A percentile compares a stretch with the other conserved stretches of the same genome.
phyloP scores from a whole-genome alignment of 2,329 filamentous ascomycete species.

The Fusarium cyanostomum region DNA sequence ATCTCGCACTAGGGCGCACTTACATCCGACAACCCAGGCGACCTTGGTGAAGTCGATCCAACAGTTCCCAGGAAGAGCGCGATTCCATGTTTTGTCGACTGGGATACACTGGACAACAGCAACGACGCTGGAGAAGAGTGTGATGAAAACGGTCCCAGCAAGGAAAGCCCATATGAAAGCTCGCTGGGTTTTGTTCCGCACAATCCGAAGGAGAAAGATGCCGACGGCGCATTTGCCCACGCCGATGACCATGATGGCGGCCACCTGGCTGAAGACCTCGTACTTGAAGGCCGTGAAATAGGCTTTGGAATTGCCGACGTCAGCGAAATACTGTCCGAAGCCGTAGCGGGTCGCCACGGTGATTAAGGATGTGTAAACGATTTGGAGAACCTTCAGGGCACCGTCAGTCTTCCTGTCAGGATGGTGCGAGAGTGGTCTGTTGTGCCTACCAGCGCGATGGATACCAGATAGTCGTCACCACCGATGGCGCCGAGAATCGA shows the following conservation, averaged over 20 bases:
- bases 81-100: constrained; percentile 22
- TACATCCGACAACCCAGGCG: constrained; percentile 26
- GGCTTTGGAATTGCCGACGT: not conserved
- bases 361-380: constrained; percentile 23
- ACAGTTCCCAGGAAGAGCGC: constrained; percentile 1
- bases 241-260: constrained; percentile 4
- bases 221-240: constrained; percentile 19
- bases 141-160: not conserved
- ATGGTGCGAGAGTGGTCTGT: too few species aligned
- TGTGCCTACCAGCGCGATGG: not conserved
- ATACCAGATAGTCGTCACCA: constrained; percentile 16
- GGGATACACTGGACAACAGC: constrained; percentile 22
- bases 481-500: constrained; percentile 9
- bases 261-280: constrained; percentile 17
- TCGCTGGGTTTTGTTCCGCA: constrained; percentile 16
- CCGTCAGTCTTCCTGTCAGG: not conserved
- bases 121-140: constrained; percentile 2
- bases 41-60: constrained; percentile 34
- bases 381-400: constrained; percentile 8
- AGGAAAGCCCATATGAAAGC: constrained; percentile 18
- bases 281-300: constrained; percentile 20
- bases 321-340: constrained; percentile 9
- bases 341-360: constrained; percentile 11
- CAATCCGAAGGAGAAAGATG: constrained; percentile 13
- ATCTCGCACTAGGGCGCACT: not conserved